A percentile compares a stretch with the other conserved stretches of the same genome.
Evolutionary conservation across 169 alveolate species (phyloP).

Genomic region (Plasmodium yoelii): DNA sequence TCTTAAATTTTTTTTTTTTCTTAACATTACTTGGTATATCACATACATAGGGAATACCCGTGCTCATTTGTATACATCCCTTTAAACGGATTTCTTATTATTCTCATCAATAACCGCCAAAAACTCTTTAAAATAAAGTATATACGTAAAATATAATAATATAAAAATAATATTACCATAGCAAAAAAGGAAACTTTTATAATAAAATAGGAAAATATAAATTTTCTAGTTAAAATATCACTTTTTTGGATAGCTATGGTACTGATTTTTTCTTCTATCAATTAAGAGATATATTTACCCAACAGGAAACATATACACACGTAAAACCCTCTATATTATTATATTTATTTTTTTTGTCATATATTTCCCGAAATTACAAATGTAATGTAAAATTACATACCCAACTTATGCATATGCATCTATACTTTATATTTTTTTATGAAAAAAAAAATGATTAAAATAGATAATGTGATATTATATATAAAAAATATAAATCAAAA

Average conservation of each 20-base stretch:
- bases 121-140: no score
- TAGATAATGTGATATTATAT: conserved; percentile 10
- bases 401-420: neutral
- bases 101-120: no score
- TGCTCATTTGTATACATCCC: no score
- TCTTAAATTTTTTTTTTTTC: no score
- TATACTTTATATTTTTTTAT: neutral
- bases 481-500: conserved; percentile 2
- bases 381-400: neutral
- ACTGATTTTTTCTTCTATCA: neutral
- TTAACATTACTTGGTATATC: no score
- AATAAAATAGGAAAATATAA: neutral
- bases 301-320: neutral
- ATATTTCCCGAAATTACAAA: neutral
- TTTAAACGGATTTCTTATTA: no score
- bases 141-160: no score
- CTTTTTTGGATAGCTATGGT: neutral
- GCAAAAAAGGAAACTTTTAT: no score
- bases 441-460: conserved; percentile 17
- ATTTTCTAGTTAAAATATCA: neutral
- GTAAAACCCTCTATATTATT: neutral
- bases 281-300: neutral
- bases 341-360: neutral
- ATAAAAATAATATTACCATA: no score
- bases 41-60: no score